Percentiles rank a stretch among this genome's conserved stretches.
Evolutionary conservation across 805 yeast genomes (phyloP).

Genomic region (Metschnikowia reukaufii): DNA sequence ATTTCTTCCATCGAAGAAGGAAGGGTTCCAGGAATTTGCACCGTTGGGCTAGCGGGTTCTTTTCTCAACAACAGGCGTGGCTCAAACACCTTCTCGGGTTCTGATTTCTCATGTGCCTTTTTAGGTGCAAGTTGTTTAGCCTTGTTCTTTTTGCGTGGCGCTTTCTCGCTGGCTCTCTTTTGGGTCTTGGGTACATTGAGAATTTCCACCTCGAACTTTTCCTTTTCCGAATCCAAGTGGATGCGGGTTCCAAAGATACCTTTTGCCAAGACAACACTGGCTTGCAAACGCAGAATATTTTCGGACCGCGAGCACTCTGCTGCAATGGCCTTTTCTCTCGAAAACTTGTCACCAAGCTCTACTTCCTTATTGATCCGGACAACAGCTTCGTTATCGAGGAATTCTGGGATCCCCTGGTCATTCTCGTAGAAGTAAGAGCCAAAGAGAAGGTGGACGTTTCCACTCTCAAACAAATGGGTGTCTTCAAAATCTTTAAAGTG

Average conservation of each 20-base stretch:
- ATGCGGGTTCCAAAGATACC: slow-evolving; percentile 21
- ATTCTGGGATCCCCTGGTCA: slow-evolving; percentile 20
- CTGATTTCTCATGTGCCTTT: not conserved
- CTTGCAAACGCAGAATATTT: slow-evolving; percentile 26
- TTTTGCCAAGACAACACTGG: slow-evolving; percentile 26
- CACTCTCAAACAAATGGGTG: slow-evolving; percentile 37
- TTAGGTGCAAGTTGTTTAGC: not conserved
- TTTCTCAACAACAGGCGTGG: not conserved
- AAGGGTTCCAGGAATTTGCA: slow-evolving; percentile 6
- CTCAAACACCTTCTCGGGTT: not conserved
- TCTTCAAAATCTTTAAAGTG: slow-evolving; percentile 65
- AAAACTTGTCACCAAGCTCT: slow-evolving; percentile 13
- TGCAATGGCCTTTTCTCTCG: slow-evolving; percentile 8
- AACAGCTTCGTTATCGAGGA: slow-evolving; percentile 24
- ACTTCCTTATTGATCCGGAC: slow-evolving; percentile 14
- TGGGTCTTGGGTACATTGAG: slow-evolving; percentile 15
- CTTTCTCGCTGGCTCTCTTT: not conserved
- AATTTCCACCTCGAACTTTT: slow-evolving; percentile 10
- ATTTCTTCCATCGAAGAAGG: slow-evolving; percentile 38
- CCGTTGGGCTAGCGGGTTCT: not conserved
- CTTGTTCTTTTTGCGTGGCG: slow-evolving; percentile 5
- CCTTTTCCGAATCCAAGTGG: slow-evolving; percentile 6
- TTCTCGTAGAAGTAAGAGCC: slow-evolving; percentile 21
- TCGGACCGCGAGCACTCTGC: slow-evolving; percentile 25
- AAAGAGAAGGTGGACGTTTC: slow-evolving; percentile 22